Percentiles rank a stretch among this genome's conserved stretches.
Conservation (phyloP, 2,329 filamentous ascomycete genomes). For the Sarocladium brachiariae region DNA sequence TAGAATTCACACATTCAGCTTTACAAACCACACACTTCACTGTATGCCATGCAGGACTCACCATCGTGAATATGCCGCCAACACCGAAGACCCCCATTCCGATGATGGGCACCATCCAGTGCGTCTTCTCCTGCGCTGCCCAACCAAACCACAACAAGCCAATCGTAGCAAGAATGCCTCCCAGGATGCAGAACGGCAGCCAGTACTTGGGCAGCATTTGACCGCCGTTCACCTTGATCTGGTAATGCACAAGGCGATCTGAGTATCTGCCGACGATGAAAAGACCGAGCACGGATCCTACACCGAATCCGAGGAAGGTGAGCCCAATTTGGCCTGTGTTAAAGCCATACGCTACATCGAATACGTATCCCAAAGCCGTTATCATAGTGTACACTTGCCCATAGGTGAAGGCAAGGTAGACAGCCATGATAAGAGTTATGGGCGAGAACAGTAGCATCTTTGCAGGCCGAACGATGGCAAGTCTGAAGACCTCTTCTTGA, state of each 20-base stretch:
- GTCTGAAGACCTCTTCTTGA: neutral
- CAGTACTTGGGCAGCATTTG: conserved; percentile 32
- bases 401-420: conserved; percentile 34
- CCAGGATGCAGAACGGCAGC: conserved; percentile 36
- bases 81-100: conserved; percentile 35
- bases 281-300: conserved; percentile 29
- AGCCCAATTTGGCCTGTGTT: conserved; percentile 22
- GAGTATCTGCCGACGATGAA: conserved; percentile 21
- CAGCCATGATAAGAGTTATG: conserved; percentile 34
- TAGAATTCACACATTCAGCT: no score
- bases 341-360: neutral
- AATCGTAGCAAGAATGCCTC: conserved; percentile 39
- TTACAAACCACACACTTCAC: no score
- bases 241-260: conserved; percentile 16
- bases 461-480: conserved; percentile 24
- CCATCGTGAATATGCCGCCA: conserved; percentile 25
- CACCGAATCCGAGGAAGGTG: conserved; percentile 34
- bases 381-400: neutral
- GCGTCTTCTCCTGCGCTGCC: conserved; percentile 36
- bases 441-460: conserved; percentile 39
- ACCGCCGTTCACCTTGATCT: conserved; percentile 27
- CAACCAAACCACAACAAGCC: conserved; percentile 49
- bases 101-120: conserved; percentile 45
- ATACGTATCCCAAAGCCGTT: neutral
- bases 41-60: neutral